These are phyloP conservation scores for Kwoniella mangroviensis DNA, from an alignment of 768 basidiomycete species.

Conservation along the genomic window DNA sequence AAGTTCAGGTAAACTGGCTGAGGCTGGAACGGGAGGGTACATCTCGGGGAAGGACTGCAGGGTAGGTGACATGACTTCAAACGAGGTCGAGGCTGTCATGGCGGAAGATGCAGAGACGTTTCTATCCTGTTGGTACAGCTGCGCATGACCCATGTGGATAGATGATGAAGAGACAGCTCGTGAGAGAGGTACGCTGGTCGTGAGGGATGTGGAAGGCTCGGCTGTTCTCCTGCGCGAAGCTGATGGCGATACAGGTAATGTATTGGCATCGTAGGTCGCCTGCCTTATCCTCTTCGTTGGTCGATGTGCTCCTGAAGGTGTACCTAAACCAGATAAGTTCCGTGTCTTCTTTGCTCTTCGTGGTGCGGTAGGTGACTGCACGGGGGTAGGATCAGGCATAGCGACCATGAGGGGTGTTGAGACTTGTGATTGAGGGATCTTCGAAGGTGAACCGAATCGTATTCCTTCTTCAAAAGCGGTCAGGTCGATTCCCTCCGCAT, in stretches of 20 bases:
- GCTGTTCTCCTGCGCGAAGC: conserved; percentile 7
- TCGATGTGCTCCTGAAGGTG: conserved; percentile 33
- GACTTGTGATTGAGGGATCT: conserved; percentile 6
- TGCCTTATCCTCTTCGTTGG: conserved; percentile 34
- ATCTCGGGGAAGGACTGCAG: conserved; percentile 20
- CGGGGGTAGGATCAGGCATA: conserved; percentile 18
- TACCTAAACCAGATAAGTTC: conserved; percentile 28
- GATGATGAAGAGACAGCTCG: conserved; percentile 30
- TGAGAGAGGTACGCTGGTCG: conserved; percentile 24
- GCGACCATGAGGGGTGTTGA: conserved; percentile 17
- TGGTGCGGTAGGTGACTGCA: conserved; percentile 23
- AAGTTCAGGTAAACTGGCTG: conserved; percentile 26
- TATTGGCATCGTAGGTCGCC: conserved; percentile 35
- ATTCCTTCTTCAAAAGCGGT: conserved; percentile 19
- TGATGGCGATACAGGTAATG: conserved; percentile 31
- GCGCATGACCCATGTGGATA: conserved; percentile 16
- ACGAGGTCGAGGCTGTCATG: conserved; percentile 30
- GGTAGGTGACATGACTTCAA: conserved; percentile 20
- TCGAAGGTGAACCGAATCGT: conserved; percentile 22
- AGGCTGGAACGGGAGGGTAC: conserved; percentile 16
- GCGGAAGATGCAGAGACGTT: conserved; percentile 31
- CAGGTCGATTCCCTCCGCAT: conserved; percentile 18
- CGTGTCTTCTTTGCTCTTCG: conserved; percentile 26
- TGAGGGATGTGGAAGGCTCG: conserved; percentile 23
- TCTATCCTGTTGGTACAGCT: conserved; percentile 20